phyloP scores from a whole-genome alignment of 257 asterid species.

The Gynochthodes officinalis region DNA sequence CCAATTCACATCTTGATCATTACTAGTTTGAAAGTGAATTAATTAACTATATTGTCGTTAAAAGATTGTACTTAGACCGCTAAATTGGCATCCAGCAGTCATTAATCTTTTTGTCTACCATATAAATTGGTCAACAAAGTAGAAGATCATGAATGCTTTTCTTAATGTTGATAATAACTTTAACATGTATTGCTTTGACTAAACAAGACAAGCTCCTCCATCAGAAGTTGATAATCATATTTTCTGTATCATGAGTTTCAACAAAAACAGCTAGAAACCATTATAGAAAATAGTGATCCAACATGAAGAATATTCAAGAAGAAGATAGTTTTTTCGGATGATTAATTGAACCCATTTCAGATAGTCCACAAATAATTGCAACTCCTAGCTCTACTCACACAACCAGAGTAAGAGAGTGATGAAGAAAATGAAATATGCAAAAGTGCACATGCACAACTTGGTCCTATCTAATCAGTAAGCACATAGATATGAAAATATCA shows the following conservation, averaged over 20 bases:
- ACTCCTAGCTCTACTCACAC: no score
- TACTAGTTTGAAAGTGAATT: background rate
- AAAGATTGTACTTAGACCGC: slow-evolving; percentile 13
- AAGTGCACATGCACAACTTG: slow-evolving; percentile 17
- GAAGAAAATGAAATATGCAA: slow-evolving; percentile 16
- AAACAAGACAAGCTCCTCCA: slow-evolving; percentile 8
- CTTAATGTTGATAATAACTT: background rate
- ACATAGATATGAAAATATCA: no score
- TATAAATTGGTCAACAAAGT: slow-evolving; percentile 23
- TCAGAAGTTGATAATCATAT: slow-evolving; percentile 1
- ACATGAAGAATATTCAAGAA: background rate
- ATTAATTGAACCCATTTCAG: background rate
- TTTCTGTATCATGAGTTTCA: background rate
- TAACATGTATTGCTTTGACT: slow-evolving; percentile 7
- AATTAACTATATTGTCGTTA: background rate
- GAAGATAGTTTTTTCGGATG: background rate
- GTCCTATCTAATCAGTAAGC: slow-evolving; percentile 14
- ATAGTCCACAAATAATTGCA: no score
- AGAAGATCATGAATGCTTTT: background rate
- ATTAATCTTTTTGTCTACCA: background rate
- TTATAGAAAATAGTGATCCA: no score
- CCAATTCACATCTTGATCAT: background rate
- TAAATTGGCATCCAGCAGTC: slow-evolving; percentile 10
- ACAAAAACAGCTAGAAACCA: no score
- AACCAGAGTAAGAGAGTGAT: background rate